Conservation (phyloP, 2,329 filamentous ascomycete genomes). For the Orbilia oligospora region DNA sequence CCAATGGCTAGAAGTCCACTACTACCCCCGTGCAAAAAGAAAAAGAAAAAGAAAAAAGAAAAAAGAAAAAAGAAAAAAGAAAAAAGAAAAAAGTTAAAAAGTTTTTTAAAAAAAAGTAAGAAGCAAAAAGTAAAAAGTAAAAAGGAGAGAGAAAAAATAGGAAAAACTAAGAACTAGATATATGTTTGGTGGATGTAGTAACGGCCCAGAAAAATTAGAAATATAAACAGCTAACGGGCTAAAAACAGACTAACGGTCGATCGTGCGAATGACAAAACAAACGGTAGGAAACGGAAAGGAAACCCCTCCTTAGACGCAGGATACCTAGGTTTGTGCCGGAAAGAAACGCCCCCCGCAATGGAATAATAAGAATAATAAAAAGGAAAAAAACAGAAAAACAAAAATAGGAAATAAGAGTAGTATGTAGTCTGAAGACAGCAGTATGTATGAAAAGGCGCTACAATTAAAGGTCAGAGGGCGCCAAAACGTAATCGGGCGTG, state of each 20-base stretch:
- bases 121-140: not conserved
- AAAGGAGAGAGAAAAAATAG: not conserved
- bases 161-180: not conserved
- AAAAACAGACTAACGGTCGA: constrained; percentile 15
- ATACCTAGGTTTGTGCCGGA: constrained; percentile 5
- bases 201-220: not conserved
- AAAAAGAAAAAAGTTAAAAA: no score
- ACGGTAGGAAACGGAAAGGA: not conserved
- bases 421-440: not conserved
- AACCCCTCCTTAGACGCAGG: constrained; percentile 3
- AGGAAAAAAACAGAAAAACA: not conserved
- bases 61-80: not conserved
- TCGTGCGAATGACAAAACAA: not conserved
- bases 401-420: constrained; percentile 8
- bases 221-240: not conserved
- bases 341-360: constrained; percentile 34
- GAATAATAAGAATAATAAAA: no score
- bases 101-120: not conserved
- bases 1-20: not conserved
- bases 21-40: not conserved
- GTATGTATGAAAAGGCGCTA: not conserved
- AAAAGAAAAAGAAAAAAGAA: not conserved
- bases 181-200: not conserved
- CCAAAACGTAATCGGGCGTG: not conserved
- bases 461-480: not conserved